Base-by-base conservation (phyloP, 345 rosid species). In the Cochlearia excelsa region DNA sequence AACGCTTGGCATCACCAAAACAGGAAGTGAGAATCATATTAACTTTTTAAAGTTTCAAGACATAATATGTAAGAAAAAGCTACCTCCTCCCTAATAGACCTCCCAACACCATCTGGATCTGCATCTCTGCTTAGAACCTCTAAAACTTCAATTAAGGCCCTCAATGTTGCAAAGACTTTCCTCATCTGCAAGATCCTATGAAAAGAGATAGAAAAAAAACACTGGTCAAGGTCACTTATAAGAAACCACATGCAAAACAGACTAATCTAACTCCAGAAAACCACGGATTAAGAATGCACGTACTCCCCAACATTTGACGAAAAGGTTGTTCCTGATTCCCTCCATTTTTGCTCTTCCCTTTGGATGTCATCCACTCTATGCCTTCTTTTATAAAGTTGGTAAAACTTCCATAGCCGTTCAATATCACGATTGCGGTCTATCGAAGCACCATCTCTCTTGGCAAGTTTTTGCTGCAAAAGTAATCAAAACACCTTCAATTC, bases 401-500 rank as follows among this genome's bases (percentile, higher is more conserved):
- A 93, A 68, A 93, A 89, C 51, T 81, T 76, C 99, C 95, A 93
- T 26, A 93, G 63, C 31, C 75, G 86, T 55, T 93, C 95, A 61
- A 85, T 74, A 70, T 93, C 97, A 65, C 72, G 96, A 77, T 80
- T 56, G 23, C 97, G 97, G 66, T 89, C 84, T 73, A 93, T 82
- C 1, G 64, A 61, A 8, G 75, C 82, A 40, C 86, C 86, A 76
- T 82, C 99, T 69, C 71, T 87, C 78, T 87, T 85, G 51, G 85
- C 87, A 84, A 87, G 90, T 79, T 89, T 93, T 93, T 93, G 99
- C 99, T 89, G 87, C 76, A 81, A 73, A 30, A 77, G 44, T 30
- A 37, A 58, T n/a, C 43, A 47, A 73, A 53, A n/a, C 30, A 16
- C 30, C 44, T 62, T 34, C n/a, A 2, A 39, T 37, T 43, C 31